Base-by-base conservation (phyloP, 441 rosid species). In the Jatropha podagrica region DNA sequence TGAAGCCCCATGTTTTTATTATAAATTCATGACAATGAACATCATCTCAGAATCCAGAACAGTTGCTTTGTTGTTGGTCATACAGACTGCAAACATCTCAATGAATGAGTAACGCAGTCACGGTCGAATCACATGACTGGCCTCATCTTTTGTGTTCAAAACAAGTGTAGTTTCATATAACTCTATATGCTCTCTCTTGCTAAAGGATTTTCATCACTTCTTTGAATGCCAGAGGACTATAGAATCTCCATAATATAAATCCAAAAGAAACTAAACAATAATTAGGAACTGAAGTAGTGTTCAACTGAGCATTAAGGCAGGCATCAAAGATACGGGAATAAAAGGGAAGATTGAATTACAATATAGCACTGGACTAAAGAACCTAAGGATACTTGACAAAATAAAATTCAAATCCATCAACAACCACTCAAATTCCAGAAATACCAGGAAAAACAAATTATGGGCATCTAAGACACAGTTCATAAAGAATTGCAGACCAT, bases 381-480 rank as follows among this genome's bases (percentile, higher is more conserved):
- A 62, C 20, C 20, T 32, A 14, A 32, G 0, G 52, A 48, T 12
- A 5, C 52, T 32, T 32, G 32, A 32, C 32, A 32, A 32, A 32
- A 32, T 32, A 32, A 32, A 32, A 32, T 32, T 2, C 32, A 32
- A 2, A 32, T 32, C 32, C 32, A 32, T 32, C 32, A 32, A 32
- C 32, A 32, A 32, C 32, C 32, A 32, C 32, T 18, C 17, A 69
- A 56, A 69, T 32, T 15, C 38, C 18, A 54, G 55, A 69, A 32
- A 54, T 69, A 69, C 48, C 62, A 69, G 62, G 61, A n/a, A 52
- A 44, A 56, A 71, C 52, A 56, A 20, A 56, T 60, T 72, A 56
- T 27, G 20, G 41, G 72, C 44, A 68, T 51, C 61, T 9, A 41
- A 40, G 49, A 38, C 27, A 71, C 27, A 71, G 54, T 56, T 38